Percentiles rank a stretch among this genome's conserved stretches.
Conservation (phyloP, 2,329 filamentous ascomycete species). For the Ophiostoma tasmaniense region DNA sequence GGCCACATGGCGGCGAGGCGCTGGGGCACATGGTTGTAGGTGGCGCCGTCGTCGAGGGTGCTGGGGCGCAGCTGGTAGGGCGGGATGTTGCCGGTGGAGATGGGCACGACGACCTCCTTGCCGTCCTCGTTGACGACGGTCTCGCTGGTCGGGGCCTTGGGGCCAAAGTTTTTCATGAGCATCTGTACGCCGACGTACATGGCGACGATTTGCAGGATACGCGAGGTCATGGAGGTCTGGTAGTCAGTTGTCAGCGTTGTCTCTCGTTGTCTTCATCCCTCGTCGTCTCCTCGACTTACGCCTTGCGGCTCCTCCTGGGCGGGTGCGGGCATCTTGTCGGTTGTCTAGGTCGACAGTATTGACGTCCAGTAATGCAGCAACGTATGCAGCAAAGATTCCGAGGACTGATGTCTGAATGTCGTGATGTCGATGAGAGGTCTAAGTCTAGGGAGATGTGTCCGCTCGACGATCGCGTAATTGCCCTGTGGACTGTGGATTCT, state of each 20-base stretch:
- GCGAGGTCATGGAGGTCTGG: constrained; percentile 33
- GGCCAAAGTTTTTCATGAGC: constrained; percentile 44
- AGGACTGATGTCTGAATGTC: not conserved
- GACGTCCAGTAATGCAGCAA: not conserved
- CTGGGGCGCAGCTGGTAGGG: constrained; percentile 57
- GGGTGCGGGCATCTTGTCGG: constrained; percentile 1
- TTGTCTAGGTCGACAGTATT: not conserved
- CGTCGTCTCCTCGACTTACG: not conserved
- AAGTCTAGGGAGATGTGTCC: not conserved
- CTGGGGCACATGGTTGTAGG: constrained; percentile 57
- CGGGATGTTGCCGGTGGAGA: constrained; percentile 50
- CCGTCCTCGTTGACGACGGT: constrained; percentile 44
- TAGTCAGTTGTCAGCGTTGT: not conserved
- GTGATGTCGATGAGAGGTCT: not conserved
- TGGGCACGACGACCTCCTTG: constrained; percentile 43
- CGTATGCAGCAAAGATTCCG: not conserved
- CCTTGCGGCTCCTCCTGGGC: constrained; percentile 7
- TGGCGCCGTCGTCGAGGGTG: constrained; percentile 50
- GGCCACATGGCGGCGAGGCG: constrained; percentile 84
- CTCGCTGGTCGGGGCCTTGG: constrained; percentile 32
- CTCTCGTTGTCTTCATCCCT: not conserved
- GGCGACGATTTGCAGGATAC: constrained; percentile 43
- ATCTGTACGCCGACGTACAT: constrained; percentile 54
- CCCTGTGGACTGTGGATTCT: not conserved
- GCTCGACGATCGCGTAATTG: not conserved